Evolutionary conservation across 139 green algal species (phyloP).

Genomic region (Coelastrella sp.): DNA sequence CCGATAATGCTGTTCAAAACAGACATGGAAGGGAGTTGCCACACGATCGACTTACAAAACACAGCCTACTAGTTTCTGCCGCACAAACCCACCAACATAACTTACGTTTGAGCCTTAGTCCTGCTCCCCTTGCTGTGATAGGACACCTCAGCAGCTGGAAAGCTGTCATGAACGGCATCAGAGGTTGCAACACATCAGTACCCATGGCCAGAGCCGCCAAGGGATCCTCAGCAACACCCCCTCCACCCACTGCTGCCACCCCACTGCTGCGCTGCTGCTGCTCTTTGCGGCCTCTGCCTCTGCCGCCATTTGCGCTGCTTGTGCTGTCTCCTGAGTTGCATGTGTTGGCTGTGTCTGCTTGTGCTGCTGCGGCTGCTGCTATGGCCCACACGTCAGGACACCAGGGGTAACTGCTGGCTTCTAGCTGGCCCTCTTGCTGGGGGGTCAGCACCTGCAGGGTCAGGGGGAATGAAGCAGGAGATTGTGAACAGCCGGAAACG

Average conservation of each 20-base stretch:
- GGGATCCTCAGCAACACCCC: slow-evolving; percentile 9
- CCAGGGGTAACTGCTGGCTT: slow-evolving; percentile 46
- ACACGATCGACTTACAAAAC: background rate
- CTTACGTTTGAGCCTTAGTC: slow-evolving; percentile 45
- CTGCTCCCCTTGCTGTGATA: slow-evolving; percentile 22
- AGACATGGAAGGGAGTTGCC: too few relatives aligned
- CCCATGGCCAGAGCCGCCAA: slow-evolving; percentile 38
- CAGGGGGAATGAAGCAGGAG: too few relatives aligned
- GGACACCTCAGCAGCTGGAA: slow-evolving; percentile 48
- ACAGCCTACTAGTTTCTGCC: background rate
- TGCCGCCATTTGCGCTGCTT: slow-evolving; percentile 4
- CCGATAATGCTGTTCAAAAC: too few relatives aligned
- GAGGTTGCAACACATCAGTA: slow-evolving; percentile 46
- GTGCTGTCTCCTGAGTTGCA: background rate
- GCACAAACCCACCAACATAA: background rate
- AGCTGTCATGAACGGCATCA: slow-evolving; percentile 51
- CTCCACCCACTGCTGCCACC: background rate
- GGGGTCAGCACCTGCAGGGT: slow-evolving; percentile 26
- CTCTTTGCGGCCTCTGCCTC: background rate
- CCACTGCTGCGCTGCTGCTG: background rate
- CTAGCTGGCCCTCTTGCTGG: slow-evolving; percentile 43
- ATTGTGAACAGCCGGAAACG: background rate
- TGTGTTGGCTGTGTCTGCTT: background rate
- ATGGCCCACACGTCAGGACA: slow-evolving; percentile 48
- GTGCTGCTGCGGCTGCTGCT: slow-evolving; percentile 16